phyloP scores from a whole-genome alignment of 225 moss, liverwort and hornwort genomes.

The Bryoerythrophyllum caledonicum region DNA sequence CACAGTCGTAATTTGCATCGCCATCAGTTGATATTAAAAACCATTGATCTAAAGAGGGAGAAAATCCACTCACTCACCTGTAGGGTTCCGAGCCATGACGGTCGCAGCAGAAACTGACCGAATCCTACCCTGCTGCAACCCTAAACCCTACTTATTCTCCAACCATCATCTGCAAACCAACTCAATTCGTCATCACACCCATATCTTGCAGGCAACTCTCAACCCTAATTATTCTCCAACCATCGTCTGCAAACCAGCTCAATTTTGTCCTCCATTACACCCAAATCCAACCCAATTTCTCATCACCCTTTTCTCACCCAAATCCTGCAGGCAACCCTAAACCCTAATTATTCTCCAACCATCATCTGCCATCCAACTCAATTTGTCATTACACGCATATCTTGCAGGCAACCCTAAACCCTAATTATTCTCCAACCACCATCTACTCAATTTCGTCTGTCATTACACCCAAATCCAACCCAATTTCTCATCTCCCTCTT shows the following conservation, averaged over 20 bases:
- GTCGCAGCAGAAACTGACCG: not conserved
- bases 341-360: no score
- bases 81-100: slow-evolving; percentile 37
- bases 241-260: not conserved
- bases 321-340: no score
- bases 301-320: no score
- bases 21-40: not conserved
- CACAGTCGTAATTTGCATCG: not conserved
- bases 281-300: not conserved
- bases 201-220: not conserved
- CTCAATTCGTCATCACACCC: not conserved
- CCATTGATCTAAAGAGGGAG: not conserved
- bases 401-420: no score
- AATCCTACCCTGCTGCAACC: not conserved
- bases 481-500: no score
- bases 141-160: slow-evolving; percentile 19
- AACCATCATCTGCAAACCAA: slow-evolving; percentile 10
- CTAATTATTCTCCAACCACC: not conserved
- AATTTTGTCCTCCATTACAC: not conserved
- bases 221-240: not conserved
- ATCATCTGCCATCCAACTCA: not conserved
- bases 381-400: not conserved
- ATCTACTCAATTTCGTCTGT: not conserved
- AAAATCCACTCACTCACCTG: slow-evolving; percentile 23
- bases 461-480: not conserved